Evolutionary conservation across 2,329 filamentous ascomycete species (phyloP), one percentile per base, ranked within the genome.

Genomic region (Alternaria triticina): DNA sequence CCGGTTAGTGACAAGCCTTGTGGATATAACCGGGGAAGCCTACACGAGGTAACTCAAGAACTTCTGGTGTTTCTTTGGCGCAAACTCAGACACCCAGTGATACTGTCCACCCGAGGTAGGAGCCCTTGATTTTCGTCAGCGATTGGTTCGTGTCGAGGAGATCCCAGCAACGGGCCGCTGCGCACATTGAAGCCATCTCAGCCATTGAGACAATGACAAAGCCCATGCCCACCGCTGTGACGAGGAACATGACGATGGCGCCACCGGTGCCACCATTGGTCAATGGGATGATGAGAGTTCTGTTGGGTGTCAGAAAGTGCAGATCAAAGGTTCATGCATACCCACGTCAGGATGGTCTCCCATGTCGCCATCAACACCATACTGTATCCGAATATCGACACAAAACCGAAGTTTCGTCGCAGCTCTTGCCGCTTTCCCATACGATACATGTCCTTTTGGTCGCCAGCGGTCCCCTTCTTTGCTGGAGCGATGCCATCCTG

Each of bases 391-490:
- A 75, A 74, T 3, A 74, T 74, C 1, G 74, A 72, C 15, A 75
- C 66, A 27, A 74, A 71, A 20, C 67, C 54, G 30, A 75, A 76
- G 57, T 74, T 76, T 12, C 73, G 33, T 36, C 71, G 62, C 22
- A 76, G 50, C 50, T 76, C 74, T 28, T 76, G 74, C 10, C 47
- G 54, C 54, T 75, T 76, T 8, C 74, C 74, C 74, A 75, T 75
- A 13, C 74, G 69, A 27, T 70, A 33, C 72, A 76, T 76, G 57
- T 76, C 73, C 10, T 60, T 67, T 50, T 69, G 69, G 33, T 74
- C 72, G 55, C 55, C 55, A 57, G n/a, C n/a, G 15, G 55, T 57
- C 4, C 55, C 55, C 8, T 22, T 36, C 55, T 57, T 58, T 13
- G 12, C 11, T 13, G 23, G 17, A 13, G 3, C 17, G 8, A 33